Conservation (phyloP, 2,329 filamentous ascomycete species). For the Lomentospora prolificans region DNA sequence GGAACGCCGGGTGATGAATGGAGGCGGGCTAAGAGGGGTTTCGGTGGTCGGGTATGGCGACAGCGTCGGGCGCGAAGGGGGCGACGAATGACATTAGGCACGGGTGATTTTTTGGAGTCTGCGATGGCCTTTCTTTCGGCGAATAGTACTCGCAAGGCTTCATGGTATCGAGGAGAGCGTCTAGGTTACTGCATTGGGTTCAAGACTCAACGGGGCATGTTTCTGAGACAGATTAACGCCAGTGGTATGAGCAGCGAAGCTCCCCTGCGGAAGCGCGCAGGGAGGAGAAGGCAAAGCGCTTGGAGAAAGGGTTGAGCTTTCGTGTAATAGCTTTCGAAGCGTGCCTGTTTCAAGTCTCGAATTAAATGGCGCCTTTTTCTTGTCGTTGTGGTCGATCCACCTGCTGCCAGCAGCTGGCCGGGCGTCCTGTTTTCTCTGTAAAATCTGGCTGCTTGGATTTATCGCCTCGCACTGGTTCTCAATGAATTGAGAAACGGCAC, state of each 20-base stretch:
- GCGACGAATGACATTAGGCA: conserved; percentile 8
- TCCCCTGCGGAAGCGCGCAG: neutral
- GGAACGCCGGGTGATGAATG: neutral
- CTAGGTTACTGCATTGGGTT: conserved; percentile 6
- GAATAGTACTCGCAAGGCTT: conserved; percentile 8
- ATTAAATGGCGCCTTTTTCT: neutral
- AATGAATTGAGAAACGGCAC: too few relatives aligned
- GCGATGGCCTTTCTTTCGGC: conserved; percentile 10
- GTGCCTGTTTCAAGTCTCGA: neutral
- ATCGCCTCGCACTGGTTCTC: neutral
- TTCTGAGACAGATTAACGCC: neutral
- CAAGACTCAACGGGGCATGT: neutral
- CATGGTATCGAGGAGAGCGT: conserved; percentile 8
- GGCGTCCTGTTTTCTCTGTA: neutral
- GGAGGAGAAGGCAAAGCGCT: neutral
- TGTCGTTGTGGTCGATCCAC: neutral
- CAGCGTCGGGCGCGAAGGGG: conserved; percentile 9
- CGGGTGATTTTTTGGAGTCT: neutral
- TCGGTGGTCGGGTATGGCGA: conserved; percentile 8
- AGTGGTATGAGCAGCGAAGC: neutral
- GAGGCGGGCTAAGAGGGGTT: neutral
- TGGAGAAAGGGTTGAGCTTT: neutral
- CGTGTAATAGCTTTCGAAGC: neutral
- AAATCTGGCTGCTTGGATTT: neutral
- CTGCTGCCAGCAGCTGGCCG: conserved; percentile 1